These are phyloP conservation scores for Coniochaeta prunicola DNA, from an alignment of 2,329 filamentous ascomycete genomes.

Conservation along the genomic window DNA sequence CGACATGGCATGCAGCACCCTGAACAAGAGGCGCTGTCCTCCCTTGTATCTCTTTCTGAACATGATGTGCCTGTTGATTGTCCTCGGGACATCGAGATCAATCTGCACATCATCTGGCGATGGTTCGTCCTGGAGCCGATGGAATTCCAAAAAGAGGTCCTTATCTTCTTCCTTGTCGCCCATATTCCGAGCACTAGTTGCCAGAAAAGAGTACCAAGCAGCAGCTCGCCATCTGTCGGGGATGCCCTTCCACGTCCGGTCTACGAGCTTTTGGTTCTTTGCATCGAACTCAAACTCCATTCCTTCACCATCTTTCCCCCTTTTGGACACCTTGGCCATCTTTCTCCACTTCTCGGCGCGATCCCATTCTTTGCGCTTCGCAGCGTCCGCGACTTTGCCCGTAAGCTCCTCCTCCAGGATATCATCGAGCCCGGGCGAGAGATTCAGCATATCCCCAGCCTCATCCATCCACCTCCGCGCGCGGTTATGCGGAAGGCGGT, in stretches of 20 bases:
- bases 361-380: slow-evolving; percentile 56
- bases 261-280: slow-evolving; percentile 75
- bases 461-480: slow-evolving; percentile 56
- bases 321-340: slow-evolving; percentile 53
- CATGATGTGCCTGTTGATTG: slow-evolving; percentile 95
- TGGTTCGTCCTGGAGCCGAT: slow-evolving; percentile 62
- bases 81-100: slow-evolving; percentile 91
- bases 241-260: slow-evolving; percentile 95
- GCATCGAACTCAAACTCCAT: slow-evolving; percentile 74
- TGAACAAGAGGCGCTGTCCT: slow-evolving; percentile 84
- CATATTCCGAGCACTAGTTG: slow-evolving; percentile 63
- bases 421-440: slow-evolving; percentile 49
- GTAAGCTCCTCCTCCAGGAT: slow-evolving; percentile 47
- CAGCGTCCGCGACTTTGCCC: slow-evolving; percentile 43
- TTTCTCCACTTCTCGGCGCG: slow-evolving; percentile 61
- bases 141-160: slow-evolving; percentile 64
- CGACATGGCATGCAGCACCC: slow-evolving; percentile 85
- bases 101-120: slow-evolving; percentile 95
- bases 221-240: slow-evolving; percentile 90
- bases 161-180: slow-evolving; percentile 59
- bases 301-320: slow-evolving; percentile 44
- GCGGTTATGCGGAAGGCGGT: slow-evolving; percentile 53
- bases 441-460: slow-evolving; percentile 59
- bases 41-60: slow-evolving; percentile 87
- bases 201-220: slow-evolving; percentile 92